Evolutionary conservation across 129 eudicot genomes (phyloP).

Genomic region (Escallonia rubra): DNA sequence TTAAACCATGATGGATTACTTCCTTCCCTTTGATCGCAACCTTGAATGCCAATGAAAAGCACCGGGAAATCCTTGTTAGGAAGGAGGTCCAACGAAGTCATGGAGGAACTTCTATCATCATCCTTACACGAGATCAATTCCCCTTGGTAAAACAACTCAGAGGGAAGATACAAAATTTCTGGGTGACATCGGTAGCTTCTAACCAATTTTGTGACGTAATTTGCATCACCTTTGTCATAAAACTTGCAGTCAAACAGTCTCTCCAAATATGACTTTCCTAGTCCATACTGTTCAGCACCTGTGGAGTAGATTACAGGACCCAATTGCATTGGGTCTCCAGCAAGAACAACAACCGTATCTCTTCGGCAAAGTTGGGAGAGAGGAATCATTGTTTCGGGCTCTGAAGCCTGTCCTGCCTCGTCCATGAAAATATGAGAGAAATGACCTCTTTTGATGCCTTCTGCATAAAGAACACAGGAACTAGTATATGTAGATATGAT

Average conservation of each 20-base stretch:
- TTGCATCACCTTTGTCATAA: conserved; percentile 38
- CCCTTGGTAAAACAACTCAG: conserved; percentile 61
- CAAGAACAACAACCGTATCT: conserved; percentile 69
- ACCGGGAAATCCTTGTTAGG: conserved; percentile 72
- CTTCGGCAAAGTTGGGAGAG: conserved; percentile 55
- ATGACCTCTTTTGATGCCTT: conserved; percentile 63
- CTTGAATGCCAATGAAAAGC: conserved; percentile 74
- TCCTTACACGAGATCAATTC: conserved; percentile 59
- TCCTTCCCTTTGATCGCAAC: conserved; percentile 92
- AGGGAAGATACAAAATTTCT: conserved; percentile 64
- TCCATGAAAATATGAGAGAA: conserved; percentile 80
- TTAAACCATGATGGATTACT: conserved; percentile 96
- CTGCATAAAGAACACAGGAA: conserved; percentile 60
- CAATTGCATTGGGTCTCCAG: conserved; percentile 87
- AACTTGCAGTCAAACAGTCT: conserved; percentile 56
- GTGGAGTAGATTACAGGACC: conserved; percentile 79
- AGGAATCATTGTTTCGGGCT: conserved; percentile 93
- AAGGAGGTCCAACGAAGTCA: conserved; percentile 43
- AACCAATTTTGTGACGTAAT: conserved; percentile 59
- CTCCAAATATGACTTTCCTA: conserved; percentile 73
- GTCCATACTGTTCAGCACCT: conserved; percentile 60
- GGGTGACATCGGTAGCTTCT: conserved; percentile 74
- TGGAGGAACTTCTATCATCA: conserved; percentile 25
- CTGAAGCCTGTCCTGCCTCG: conserved; percentile 96
- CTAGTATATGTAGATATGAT: conserved; percentile 73